A percentile compares a stretch with the other conserved stretches of the same genome.
Conservation (phyloP, 805 yeast genomes). For the Saccharomycopsis babjevae region DNA sequence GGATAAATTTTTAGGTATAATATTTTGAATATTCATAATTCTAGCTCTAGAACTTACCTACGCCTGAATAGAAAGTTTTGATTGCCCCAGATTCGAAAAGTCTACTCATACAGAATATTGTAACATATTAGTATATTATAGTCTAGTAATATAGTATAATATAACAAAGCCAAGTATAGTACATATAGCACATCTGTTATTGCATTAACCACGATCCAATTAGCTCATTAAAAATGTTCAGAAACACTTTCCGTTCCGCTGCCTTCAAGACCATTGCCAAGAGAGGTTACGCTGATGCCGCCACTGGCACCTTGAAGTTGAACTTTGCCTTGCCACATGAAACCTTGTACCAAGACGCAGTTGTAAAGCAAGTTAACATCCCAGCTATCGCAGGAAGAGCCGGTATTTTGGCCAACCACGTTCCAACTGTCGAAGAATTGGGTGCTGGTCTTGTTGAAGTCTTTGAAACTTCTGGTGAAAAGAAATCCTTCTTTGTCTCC, state of each 20-base stretch:
- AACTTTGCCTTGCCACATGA: conserved; percentile 88
- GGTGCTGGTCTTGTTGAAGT: conserved; percentile 93
- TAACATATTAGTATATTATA: no score
- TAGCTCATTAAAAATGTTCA: conserved; percentile 35
- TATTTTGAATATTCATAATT: no score
- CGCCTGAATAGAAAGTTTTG: no score
- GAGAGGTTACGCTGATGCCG: conserved; percentile 87
- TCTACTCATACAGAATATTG: no score
- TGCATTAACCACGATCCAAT: background rate
- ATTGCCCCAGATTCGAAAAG: no score
- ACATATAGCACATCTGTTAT: no score
- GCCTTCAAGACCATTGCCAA: conserved; percentile 46
- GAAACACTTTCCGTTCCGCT: conserved; percentile 52
- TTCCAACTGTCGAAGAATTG: conserved; percentile 93
- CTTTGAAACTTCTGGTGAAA: conserved; percentile 64
- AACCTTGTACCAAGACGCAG: conserved; percentile 42
- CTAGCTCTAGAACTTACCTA: no score
- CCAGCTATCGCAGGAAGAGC: conserved; percentile 94
- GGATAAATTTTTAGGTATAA: no score
- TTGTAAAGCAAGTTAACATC: conserved; percentile 71
- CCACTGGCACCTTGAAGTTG: conserved; percentile 68
- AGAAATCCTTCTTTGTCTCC: conserved; percentile 76
- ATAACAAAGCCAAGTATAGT: no score
- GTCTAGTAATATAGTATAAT: no score
- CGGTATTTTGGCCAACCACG: conserved; percentile 97